Evolutionary conservation across 1,284 basidiomycete genomes (phyloP).

Genomic region (Pseudozyma sp.): DNA sequence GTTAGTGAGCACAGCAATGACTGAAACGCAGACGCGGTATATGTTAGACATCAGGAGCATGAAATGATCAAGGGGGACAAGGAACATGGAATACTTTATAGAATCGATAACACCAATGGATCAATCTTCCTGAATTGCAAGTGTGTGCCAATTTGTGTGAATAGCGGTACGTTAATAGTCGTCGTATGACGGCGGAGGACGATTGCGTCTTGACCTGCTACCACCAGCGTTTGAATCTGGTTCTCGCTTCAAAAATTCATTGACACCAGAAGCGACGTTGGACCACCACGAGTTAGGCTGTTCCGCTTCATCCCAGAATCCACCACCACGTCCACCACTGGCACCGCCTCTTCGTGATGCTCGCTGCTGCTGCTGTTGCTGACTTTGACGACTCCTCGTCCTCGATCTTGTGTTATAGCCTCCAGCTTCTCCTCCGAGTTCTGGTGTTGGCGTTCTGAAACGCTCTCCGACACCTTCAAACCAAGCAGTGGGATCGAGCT

Average conservation of each 20-base stretch:
- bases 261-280: conserved; percentile 27
- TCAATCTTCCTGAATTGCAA: neutral
- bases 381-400: conserved; percentile 1
- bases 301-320: conserved; percentile 6
- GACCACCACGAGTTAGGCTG: conserved; percentile 30
- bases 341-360: neutral
- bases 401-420: conserved; percentile 22
- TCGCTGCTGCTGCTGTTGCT: conserved; percentile 4
- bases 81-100: neutral
- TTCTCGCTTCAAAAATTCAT: conserved; percentile 33
- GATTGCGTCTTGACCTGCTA: neutral
- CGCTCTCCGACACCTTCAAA: conserved; percentile 35
- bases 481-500: conserved; percentile 35
- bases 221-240: conserved; percentile 4
- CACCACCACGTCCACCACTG: neutral
- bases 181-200: neutral
- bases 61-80: no score
- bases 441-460: conserved; percentile 18
- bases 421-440: neutral
- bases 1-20: conserved; percentile 26
- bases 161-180: neutral
- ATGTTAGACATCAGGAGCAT: no score
- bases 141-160: neutral
- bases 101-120: no score
- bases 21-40: neutral